Evolutionary conservation across 331 rosid genomes (phyloP).

Genomic region (Stylosanthes scabra): DNA sequence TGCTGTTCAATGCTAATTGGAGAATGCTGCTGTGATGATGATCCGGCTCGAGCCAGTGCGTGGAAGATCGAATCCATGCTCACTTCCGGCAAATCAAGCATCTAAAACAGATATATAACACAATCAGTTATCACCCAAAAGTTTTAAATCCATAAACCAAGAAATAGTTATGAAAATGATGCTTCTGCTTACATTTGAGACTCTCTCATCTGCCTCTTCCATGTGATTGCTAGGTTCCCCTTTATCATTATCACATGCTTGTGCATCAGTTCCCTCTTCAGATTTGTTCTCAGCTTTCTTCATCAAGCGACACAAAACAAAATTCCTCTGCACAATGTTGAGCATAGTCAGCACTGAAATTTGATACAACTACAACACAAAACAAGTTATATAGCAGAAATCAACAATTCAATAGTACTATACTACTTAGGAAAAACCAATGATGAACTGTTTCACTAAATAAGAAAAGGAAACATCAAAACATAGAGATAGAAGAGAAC

Average conservation of each 20-base stretch:
- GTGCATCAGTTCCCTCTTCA: conserved; percentile 24
- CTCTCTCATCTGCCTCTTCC: background rate
- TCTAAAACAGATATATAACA: conserved; percentile 29
- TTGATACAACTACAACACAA: background rate
- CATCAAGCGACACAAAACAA: conserved; percentile 53
- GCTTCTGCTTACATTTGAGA: conserved; percentile 42
- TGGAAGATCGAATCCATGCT: background rate
- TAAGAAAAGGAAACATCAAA: no score
- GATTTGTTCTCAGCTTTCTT: conserved; percentile 33
- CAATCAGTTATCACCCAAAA: background rate
- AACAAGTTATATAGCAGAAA: no score
- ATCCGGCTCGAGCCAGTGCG: background rate
- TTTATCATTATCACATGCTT: conserved; percentile 21
- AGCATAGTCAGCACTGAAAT: conserved; percentile 16
- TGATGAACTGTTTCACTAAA: no score
- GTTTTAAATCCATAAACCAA: background rate
- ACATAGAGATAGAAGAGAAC: no score
- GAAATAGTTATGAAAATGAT: background rate
- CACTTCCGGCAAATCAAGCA: background rate
- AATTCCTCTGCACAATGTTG: conserved; percentile 44
- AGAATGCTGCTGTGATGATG: background rate
- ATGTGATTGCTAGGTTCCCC: conserved; percentile 40
- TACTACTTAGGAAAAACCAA: no score
- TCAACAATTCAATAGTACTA: no score
- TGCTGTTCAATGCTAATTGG: background rate